A percentile compares a stretch with the other conserved stretches of the same genome.
Conservation (phyloP, 768 basidiomycete genomes). For the Mycena rebaudengoi region DNA sequence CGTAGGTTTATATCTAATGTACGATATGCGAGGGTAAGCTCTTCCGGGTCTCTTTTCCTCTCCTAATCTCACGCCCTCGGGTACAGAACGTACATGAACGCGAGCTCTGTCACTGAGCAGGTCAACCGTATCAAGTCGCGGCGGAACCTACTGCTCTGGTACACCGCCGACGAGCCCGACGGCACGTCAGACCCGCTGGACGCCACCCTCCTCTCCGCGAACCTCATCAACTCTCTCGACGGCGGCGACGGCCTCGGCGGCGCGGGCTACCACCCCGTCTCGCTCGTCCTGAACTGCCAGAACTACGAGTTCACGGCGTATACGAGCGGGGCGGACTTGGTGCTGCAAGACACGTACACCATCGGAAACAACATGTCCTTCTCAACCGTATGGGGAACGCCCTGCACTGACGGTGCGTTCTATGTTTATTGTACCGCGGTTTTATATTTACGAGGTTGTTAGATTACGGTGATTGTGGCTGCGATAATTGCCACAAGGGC, state of each 20-base stretch:
- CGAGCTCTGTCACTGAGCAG: conserved; percentile 67
- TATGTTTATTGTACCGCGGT: not conserved
- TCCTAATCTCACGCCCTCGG: conserved; percentile 7
- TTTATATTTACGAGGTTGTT: not conserved
- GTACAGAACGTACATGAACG: conserved; percentile 69
- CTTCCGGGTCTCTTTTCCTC: not conserved
- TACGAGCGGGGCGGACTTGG: conserved; percentile 70
- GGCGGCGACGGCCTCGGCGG: conserved; percentile 56
- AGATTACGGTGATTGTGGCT: conserved; percentile 78
- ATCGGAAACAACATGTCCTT: conserved; percentile 70
- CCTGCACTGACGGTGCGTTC: conserved; percentile 55
- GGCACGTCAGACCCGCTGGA: conserved; percentile 68
- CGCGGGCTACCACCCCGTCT: conserved; percentile 71
- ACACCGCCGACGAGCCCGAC: conserved; percentile 75
- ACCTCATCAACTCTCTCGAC: conserved; percentile 67
- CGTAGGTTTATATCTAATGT: conserved; percentile 77
- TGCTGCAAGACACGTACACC: conserved; percentile 74
- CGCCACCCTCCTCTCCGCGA: conserved; percentile 60
- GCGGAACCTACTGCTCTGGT: conserved; percentile 74
- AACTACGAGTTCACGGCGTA: conserved; percentile 71
- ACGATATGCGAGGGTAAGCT: conserved; percentile 76
- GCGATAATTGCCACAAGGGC: conserved; percentile 71
- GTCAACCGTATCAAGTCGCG: conserved; percentile 74
- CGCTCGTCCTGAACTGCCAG: conserved; percentile 70
- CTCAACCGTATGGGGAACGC: conserved; percentile 67